A percentile compares a stretch with the other conserved stretches of the same genome.
phyloP scores from a whole-genome alignment of 345 rosid species.

The Corymbia maculata region DNA sequence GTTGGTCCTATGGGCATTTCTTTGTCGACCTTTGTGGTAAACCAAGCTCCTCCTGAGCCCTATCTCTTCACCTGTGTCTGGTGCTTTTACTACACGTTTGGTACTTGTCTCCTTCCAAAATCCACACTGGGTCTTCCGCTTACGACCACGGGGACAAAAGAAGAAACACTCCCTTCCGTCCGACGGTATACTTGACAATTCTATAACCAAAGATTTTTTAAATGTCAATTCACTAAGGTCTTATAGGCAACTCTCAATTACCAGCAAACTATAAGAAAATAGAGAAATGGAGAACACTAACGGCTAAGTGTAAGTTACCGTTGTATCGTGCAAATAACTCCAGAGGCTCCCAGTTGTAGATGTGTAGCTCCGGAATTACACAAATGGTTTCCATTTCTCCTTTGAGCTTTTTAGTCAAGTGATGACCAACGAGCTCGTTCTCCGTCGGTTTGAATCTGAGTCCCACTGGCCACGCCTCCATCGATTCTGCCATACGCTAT shows the following conservation, averaged over 20 bases:
- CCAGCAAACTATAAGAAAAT: background rate
- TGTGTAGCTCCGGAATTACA: background rate
- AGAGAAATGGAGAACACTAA: background rate
- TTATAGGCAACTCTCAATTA: background rate
- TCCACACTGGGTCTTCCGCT: background rate
- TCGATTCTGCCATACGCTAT: no score
- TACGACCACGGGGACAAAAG: background rate
- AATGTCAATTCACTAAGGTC: no score
- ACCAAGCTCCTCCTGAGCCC: background rate
- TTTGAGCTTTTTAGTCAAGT: background rate
- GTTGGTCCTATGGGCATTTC: background rate
- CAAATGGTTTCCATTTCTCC: background rate
- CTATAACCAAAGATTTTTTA: background rate
- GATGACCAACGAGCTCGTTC: background rate
- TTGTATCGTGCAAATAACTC: background rate
- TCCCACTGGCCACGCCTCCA: no score
- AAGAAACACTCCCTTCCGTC: background rate
- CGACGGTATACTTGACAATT: background rate
- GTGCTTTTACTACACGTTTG: background rate
- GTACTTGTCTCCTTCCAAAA: background rate
- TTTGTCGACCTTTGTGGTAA: background rate
- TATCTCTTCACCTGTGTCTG: background rate
- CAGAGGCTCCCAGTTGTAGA: background rate
- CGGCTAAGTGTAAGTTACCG: background rate
- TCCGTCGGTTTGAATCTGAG: background rate